A percentile compares a stretch with the other conserved stretches of the same genome.
Conservation (phyloP, 345 rosid genomes). For the Durio zibethinus region DNA sequence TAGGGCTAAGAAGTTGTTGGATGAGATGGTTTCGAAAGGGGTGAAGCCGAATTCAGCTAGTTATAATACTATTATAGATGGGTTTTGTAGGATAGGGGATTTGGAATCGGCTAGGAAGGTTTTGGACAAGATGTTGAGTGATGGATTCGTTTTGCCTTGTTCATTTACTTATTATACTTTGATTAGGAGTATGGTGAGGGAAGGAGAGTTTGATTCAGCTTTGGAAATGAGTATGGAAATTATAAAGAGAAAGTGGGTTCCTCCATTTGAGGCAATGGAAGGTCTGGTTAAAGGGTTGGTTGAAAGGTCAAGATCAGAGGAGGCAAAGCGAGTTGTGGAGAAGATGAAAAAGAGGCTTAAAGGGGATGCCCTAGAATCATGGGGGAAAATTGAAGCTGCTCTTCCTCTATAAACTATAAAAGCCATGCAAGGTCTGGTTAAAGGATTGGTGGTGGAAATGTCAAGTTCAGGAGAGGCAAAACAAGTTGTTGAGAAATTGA, state of each 20-base stretch:
- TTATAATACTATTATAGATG: constrained; percentile 26
- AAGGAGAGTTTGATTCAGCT: constrained; percentile 31
- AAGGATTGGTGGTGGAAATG: no score
- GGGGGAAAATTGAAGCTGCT: constrained; percentile 34
- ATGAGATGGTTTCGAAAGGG: constrained; percentile 29
- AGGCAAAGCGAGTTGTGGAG: constrained; percentile 31
- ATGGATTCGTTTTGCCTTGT: constrained; percentile 23
- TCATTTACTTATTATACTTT: constrained; percentile 27
- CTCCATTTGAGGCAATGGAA: constrained; percentile 29
- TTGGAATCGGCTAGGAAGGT: constrained; percentile 31
- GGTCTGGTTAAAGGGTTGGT: constrained; percentile 31
- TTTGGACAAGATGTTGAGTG: constrained; percentile 23
- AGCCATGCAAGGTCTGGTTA: constrained; percentile 18
- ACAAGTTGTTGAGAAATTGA: constrained; percentile 19
- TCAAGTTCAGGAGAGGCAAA: constrained; percentile 13
- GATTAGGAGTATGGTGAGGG: constrained; percentile 33
- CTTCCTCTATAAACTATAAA: constrained; percentile 20
- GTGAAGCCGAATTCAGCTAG: constrained; percentile 24
- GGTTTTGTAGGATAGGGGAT: constrained; percentile 27
- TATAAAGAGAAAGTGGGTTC: constrained; percentile 34
- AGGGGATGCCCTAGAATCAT: constrained; percentile 25
- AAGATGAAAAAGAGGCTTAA: constrained; percentile 34
- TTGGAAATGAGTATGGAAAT: constrained; percentile 30
- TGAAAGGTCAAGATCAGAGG: constrained; percentile 23
- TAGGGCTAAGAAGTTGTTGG: constrained; percentile 28